Conservation (phyloP, 768 basidiomycete species). For the Pholiota microspora region DNA sequence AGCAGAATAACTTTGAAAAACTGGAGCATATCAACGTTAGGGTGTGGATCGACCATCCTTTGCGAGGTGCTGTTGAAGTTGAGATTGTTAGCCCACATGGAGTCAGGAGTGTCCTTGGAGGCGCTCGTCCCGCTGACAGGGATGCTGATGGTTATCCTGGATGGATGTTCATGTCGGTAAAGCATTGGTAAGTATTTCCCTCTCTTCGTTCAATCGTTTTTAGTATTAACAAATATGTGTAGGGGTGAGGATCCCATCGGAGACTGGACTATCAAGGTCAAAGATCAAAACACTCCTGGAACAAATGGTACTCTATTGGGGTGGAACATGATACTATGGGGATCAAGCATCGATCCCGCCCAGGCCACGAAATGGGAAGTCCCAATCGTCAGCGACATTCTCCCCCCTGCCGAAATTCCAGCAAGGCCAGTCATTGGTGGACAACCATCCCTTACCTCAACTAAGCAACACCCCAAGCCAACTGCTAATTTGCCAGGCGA, state of each 20-base stretch:
- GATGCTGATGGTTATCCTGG: slow-evolving; percentile 76
- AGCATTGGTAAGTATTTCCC: slow-evolving; percentile 77
- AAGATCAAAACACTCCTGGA: slow-evolving; percentile 64
- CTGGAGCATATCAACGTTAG: slow-evolving; percentile 92
- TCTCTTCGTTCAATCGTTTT: not conserved
- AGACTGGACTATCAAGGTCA: slow-evolving; percentile 85
- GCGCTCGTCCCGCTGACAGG: slow-evolving; percentile 62
- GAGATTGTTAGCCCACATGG: slow-evolving; percentile 84
- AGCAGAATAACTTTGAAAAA: slow-evolving; percentile 74
- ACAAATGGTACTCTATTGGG: slow-evolving; percentile 72
- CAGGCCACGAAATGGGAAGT: slow-evolving; percentile 63
- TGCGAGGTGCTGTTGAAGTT: slow-evolving; percentile 91
- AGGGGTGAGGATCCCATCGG: slow-evolving; percentile 95
- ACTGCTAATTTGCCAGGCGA: slow-evolving; percentile 87
- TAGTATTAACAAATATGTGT: slow-evolving; percentile 15
- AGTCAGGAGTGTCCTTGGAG: slow-evolving; percentile 80
- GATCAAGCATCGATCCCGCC: slow-evolving; percentile 73
- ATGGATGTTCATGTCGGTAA: slow-evolving; percentile 98
- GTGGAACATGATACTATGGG: slow-evolving; percentile 94
- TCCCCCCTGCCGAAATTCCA: slow-evolving; percentile 41
- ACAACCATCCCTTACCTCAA: slow-evolving; percentile 32
- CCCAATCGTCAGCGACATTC: slow-evolving; percentile 46
- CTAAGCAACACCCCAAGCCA: slow-evolving; percentile 76
- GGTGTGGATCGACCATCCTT: slow-evolving; percentile 89
- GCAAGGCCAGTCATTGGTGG: slow-evolving; percentile 34